phyloP scores from a whole-genome alignment of 106 monocot genomes.

The Dendrobium officinale region DNA sequence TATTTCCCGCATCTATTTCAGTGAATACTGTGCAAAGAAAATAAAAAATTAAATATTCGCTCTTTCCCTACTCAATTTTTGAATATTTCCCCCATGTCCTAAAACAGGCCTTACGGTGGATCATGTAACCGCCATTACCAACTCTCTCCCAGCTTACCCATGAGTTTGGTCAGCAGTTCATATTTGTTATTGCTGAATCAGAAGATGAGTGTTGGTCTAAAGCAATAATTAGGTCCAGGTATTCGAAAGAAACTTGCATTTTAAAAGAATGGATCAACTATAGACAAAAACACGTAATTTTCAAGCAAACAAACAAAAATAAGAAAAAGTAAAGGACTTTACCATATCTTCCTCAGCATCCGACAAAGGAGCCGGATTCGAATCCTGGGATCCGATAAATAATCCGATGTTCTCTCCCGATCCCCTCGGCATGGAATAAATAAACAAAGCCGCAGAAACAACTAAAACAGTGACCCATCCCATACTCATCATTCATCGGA shows the following conservation, averaged over 20 bases:
- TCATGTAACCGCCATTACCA: neutral
- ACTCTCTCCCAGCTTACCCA: neutral
- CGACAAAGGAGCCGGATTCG: neutral
- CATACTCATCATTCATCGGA: conserved; percentile 22
- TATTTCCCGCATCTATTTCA: no score
- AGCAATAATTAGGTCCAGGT: neutral
- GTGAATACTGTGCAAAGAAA: no score
- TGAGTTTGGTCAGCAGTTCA: neutral
- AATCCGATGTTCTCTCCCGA: conserved; percentile 2
- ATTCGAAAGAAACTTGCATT: neutral
- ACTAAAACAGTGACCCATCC: conserved; percentile 6
- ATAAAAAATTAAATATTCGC: neutral
- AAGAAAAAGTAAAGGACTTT: neutral
- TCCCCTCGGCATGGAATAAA: conserved; percentile 8
- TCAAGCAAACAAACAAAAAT: neutral
- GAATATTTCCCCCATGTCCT: neutral
- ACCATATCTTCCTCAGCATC: conserved; percentile 12
- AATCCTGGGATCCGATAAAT: neutral
- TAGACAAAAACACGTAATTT: neutral
- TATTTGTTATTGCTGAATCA: neutral
- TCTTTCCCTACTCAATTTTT: neutral
- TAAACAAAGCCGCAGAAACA: conserved; percentile 6
- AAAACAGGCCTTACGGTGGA: neutral
- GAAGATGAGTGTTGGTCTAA: neutral
- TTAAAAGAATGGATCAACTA: neutral